A percentile compares a stretch with the other conserved stretches of the same genome.
Evolutionary conservation across 176 grass and related monocot genomes (phyloP).

Genomic region (Zoysia pacifica): DNA sequence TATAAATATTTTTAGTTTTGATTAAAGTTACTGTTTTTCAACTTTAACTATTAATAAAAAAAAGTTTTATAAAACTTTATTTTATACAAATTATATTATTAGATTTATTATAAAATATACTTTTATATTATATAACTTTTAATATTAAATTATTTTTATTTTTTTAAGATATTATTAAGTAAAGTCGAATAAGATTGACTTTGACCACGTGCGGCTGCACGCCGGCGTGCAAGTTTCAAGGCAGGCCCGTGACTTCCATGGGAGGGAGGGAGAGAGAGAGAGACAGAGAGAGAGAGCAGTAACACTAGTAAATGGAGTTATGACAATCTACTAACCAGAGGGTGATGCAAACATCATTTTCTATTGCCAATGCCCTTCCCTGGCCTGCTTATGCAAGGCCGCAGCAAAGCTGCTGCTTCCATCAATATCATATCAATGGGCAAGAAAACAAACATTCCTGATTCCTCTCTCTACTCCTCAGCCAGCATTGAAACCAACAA

Average conservation of each 20-base stretch:
- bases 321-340: constrained; percentile 29
- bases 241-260: constrained; percentile 66
- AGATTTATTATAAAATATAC: no score
- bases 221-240: constrained; percentile 47
- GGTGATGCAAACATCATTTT: constrained; percentile 60
- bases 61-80: no score
- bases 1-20: no score
- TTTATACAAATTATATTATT: no score
- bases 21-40: no score
- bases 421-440: constrained; percentile 61
- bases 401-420: constrained; percentile 52
- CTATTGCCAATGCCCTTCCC: constrained; percentile 37
- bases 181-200: no score
- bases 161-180: no score
- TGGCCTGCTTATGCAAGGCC: constrained; percentile 29
- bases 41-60: no score
- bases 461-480: constrained; percentile 34
- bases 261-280: not conserved
- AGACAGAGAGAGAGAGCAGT: not conserved
- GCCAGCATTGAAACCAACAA: constrained; percentile 52
- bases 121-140: no score
- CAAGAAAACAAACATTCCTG: constrained; percentile 77
- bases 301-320: constrained; percentile 27
- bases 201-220: not conserved
- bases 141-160: no score